These are phyloP conservation scores for Beauveria caledonica DNA, from an alignment of 2,329 filamentous ascomycete genomes.

Conservation along the genomic window DNA sequence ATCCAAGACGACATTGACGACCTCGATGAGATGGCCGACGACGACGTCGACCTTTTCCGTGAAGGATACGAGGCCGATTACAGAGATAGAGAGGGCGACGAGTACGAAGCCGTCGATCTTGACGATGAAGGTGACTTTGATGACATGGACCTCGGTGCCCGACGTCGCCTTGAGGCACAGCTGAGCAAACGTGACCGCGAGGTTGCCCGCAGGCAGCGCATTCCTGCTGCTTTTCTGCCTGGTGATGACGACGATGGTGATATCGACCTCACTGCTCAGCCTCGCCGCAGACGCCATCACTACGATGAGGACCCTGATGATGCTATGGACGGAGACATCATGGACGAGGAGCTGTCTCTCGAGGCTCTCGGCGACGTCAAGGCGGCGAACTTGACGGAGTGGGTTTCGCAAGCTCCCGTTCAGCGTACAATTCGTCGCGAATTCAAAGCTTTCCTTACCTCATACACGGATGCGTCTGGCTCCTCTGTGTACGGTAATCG, in stretches of 20 bases:
- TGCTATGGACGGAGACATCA: slow-evolving; percentile 84
- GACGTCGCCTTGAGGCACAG: slow-evolving; percentile 63
- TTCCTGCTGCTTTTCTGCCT: slow-evolving; percentile 65
- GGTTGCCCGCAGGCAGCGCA: slow-evolving; percentile 55
- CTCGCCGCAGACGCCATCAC: slow-evolving; percentile 73
- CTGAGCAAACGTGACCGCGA: slow-evolving; percentile 68
- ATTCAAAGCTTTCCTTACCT: slow-evolving; percentile 95
- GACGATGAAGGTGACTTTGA: slow-evolving; percentile 74
- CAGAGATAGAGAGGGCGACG: slow-evolving; percentile 55
- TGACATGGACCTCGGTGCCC: slow-evolving; percentile 55
- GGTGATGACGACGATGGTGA: slow-evolving; percentile 81
- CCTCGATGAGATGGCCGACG: slow-evolving; percentile 73
- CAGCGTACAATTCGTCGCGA: slow-evolving; percentile 90
- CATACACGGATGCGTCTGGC: slow-evolving; percentile 84
- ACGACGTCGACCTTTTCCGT: slow-evolving; percentile 70
- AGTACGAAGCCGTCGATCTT: slow-evolving; percentile 62
- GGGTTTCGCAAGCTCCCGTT: slow-evolving; percentile 84
- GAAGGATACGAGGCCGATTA: slow-evolving; percentile 68
- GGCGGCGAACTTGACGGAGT: slow-evolving; percentile 85
- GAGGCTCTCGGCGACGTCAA: slow-evolving; percentile 91
- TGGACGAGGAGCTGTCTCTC: slow-evolving; percentile 90
- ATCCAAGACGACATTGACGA: slow-evolving; percentile 67
- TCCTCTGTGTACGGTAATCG: slow-evolving; percentile 91
- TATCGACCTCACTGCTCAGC: slow-evolving; percentile 77
- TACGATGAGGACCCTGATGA: slow-evolving; percentile 95